Percentiles rank a stretch among this genome's conserved stretches.
phyloP scores from a whole-genome alignment of 495 filamentous ascomycete species.

The Rhypophila decipiens region DNA sequence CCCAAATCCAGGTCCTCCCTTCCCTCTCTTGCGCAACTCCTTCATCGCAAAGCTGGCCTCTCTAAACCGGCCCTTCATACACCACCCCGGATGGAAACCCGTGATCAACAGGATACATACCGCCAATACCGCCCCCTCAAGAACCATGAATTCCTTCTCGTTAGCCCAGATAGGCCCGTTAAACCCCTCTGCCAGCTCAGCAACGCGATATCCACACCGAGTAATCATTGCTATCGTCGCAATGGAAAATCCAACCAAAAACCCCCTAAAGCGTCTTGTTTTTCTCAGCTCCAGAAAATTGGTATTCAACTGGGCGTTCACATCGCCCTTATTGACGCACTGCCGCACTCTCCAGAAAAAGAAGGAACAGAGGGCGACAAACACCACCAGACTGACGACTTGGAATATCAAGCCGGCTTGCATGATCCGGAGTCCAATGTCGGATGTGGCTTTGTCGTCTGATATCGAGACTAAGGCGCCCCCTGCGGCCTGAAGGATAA shows the following conservation, averaged over 20 bases:
- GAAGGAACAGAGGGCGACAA: constrained; percentile 28
- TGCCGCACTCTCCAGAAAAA: background rate
- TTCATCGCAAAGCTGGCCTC: background rate
- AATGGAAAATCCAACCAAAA: constrained; percentile 8
- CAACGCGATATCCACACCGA: constrained; percentile 55
- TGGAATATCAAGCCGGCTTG: constrained; percentile 54
- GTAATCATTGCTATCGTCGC: constrained; percentile 53
- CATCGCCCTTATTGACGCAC: background rate
- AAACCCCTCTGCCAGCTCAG: constrained; percentile 55
- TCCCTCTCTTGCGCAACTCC: background rate
- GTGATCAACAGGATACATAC: background rate
- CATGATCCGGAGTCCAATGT: constrained; percentile 52
- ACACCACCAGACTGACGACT: constrained; percentile 41
- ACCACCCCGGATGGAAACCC: background rate
- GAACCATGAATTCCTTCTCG: constrained; percentile 1
- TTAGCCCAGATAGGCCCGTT: constrained; percentile 21
- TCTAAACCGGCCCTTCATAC: background rate
- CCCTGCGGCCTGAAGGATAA: constrained; percentile 56
- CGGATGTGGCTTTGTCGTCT: constrained; percentile 13
- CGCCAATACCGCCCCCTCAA: background rate
- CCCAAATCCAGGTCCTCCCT: too few species aligned
- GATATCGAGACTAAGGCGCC: constrained; percentile 47
- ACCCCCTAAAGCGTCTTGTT: background rate
- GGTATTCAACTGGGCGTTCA: background rate
- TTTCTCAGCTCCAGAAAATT: constrained; percentile 10